Base-by-base conservation (phyloP, 2,329 filamentous ascomycete genomes). In the Epichloe elymi region DNA sequence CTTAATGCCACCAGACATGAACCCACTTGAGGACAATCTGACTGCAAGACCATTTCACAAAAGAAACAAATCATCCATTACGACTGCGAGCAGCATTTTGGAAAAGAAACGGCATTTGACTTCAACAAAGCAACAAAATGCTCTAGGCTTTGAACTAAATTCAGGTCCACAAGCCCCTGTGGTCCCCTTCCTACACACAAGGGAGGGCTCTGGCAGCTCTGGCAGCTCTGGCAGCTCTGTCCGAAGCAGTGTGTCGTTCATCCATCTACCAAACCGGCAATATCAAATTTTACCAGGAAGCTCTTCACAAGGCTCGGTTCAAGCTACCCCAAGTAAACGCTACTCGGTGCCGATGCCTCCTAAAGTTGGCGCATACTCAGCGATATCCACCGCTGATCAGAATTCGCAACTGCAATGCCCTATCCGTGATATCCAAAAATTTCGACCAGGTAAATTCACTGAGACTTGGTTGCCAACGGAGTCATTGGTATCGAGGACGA, bases 1-100 rank as follows among this genome's bases (percentile, higher is more conserved):
- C 5, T 73, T 76, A 19, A 76, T 96, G 64, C 91, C 91, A 5
- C 90, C 91, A 0, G 91, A 97, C 62, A 88, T 95, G 86, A 97
- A 97, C 64, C 91, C 91, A 2, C 74, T 97, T 14, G 90, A 96
- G 64, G 81, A 86, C 57, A 83, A 91, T 60, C 71, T 95, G 52
- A 96, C 89, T 1, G 82, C 87, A 11, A 79, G 83, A 23, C 71
- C 68, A 52, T 61, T 60, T 46, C 88, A 94, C 68, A 90, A 89
- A 72, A 80, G 85, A 61, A 90, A 86, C 65, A 80, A 78, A 65
- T 77, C 75, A 1, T 80, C 76, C 1, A 60, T 79, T 30, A 68
- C 71, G 4, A 78, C 73, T 2, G 62, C 64, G 6, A 69, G 67
- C 56, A 75, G 68, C 10, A 58, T 57, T 42, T 58, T 65, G 3